phyloP scores from a whole-genome alignment of 345 rosid species.

The Abelmoschus esculentus region DNA sequence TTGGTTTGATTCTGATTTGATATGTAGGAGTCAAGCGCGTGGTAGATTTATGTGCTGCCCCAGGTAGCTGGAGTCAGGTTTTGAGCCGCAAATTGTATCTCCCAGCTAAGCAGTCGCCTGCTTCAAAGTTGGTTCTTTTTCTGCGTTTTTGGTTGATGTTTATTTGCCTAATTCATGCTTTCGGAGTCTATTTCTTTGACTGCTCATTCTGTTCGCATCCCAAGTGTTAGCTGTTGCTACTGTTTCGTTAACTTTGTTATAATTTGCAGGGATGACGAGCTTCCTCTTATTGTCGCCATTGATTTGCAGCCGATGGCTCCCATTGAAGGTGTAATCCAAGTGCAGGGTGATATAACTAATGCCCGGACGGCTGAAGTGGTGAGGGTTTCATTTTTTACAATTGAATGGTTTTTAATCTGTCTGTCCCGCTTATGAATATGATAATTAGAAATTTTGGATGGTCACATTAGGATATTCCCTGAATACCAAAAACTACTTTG shows the following conservation, averaged over 20 bases:
- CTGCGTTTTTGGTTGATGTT: neutral
- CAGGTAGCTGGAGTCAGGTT: conserved; percentile 99
- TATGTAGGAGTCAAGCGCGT: conserved; percentile 75
- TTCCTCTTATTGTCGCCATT: conserved; percentile 86
- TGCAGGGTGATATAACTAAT: conserved; percentile 94
- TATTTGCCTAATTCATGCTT: neutral
- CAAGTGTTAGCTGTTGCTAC: neutral
- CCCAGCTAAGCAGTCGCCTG: conserved; percentile 66
- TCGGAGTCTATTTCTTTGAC: neutral
- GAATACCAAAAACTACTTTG: conserved; percentile 6
- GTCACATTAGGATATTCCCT: neutral
- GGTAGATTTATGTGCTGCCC: conserved; percentile 97
- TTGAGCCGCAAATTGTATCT: conserved; percentile 79
- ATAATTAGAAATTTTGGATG: neutral
- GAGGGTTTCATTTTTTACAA: conserved; percentile 17
- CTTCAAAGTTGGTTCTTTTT: conserved; percentile 37
- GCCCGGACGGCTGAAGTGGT: conserved; percentile 93
- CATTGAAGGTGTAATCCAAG: conserved; percentile 93
- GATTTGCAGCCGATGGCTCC: conserved; percentile 99
- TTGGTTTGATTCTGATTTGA: conserved; percentile 7
- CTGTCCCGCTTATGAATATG: conserved; percentile 23
- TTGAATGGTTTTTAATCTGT: neutral
- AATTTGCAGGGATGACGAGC: conserved; percentile 50
- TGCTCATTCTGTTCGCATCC: neutral
- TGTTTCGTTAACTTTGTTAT: conserved; percentile 15